Conservation (phyloP, 2,329 filamentous ascomycete genomes). For the Aspergillus sojae region DNA sequence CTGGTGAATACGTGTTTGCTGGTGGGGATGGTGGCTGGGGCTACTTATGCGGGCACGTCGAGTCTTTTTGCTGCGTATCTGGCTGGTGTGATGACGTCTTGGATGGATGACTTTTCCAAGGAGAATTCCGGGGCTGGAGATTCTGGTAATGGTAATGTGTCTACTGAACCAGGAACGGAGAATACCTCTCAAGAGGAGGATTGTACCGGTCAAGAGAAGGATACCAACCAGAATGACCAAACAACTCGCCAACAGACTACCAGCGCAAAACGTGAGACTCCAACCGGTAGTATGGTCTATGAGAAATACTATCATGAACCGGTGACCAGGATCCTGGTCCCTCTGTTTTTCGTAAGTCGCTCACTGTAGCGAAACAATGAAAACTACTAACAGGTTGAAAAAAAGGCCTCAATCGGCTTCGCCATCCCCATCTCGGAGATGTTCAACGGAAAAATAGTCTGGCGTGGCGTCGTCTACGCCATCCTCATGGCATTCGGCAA, state of each 20-base stretch:
- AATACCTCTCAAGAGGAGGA: neutral
- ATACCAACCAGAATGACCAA: neutral
- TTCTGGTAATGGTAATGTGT: neutral
- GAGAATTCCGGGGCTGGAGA: neutral
- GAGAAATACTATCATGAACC: constrained; percentile 50
- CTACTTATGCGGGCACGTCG: constrained; percentile 59
- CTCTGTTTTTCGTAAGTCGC: constrained; percentile 69
- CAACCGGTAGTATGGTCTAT: constrained; percentile 41
- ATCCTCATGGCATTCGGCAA: constrained; percentile 70
- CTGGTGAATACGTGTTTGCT: constrained; percentile 49
- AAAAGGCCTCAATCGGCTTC: constrained; percentile 66
- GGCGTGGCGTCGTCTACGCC: constrained; percentile 73
- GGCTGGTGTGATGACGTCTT: constrained; percentile 55
- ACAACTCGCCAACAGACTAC: neutral
- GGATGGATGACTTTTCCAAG: constrained; percentile 46
- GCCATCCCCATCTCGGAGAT: constrained; percentile 73
- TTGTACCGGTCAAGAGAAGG: neutral
- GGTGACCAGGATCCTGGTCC: constrained; percentile 61
- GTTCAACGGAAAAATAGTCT: constrained; percentile 66
- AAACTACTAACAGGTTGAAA: constrained; percentile 3
- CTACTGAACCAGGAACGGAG: neutral
- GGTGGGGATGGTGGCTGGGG: constrained; percentile 50
- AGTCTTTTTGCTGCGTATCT: constrained; percentile 61
- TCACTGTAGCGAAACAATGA: too few species aligned
- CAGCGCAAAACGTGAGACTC: neutral